Conservation (phyloP, 345 rosid species). For the Rhodamnia argentea region DNA sequence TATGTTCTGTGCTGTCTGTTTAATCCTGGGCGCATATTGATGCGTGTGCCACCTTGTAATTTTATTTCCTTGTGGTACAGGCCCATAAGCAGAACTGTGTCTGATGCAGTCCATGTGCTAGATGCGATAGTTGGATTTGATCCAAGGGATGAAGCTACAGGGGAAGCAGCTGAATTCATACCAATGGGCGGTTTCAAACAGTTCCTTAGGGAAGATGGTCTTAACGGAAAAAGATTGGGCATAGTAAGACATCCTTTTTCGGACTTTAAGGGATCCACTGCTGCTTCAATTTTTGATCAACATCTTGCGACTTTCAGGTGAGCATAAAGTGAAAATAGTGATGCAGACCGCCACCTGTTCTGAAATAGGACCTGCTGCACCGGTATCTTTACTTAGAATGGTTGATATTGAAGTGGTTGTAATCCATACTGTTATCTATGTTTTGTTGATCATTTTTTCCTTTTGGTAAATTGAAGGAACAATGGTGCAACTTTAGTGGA, state of each 20-base stretch:
- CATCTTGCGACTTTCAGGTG: constrained; percentile 5
- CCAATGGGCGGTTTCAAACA: constrained; percentile 25
- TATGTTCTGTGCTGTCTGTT: background rate
- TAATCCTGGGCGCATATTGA: background rate
- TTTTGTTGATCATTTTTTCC: background rate
- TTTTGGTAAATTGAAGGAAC: background rate
- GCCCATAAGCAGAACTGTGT: constrained; percentile 17
- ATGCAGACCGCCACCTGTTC: background rate
- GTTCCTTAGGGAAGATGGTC: constrained; percentile 11
- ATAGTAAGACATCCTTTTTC: constrained; percentile 9
- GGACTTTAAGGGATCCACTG: constrained; percentile 1
- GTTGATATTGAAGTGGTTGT: background rate
- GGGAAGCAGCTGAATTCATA: constrained; percentile 10
- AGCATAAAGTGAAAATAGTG: background rate
- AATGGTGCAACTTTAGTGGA: constrained; percentile 16
- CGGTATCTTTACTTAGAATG: background rate
- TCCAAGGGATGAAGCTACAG: constrained; percentile 14
- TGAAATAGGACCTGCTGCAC: background rate
- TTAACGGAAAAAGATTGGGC: constrained; percentile 20
- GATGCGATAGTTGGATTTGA: constrained; percentile 22
- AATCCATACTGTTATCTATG: background rate
- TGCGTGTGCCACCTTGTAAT: background rate
- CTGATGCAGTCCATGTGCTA: constrained; percentile 21
- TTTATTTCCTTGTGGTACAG: constrained; percentile 1
- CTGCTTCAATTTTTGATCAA: background rate